phyloP scores from a whole-genome alignment of 257 asterid species.

The Fraxinus pennsylvanica region DNA sequence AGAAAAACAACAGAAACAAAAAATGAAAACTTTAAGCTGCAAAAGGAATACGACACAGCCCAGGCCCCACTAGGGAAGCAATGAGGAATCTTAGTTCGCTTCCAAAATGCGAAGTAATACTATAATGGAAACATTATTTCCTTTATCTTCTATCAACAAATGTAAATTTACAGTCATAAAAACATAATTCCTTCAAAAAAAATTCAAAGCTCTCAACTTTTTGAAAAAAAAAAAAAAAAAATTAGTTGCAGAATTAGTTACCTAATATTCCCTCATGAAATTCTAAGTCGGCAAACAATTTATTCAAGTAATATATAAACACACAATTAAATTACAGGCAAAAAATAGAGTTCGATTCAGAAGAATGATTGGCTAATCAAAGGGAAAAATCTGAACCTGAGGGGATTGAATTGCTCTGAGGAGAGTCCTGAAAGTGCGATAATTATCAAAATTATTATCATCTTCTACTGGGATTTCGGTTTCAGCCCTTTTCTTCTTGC shows the following conservation, averaged over 20 bases:
- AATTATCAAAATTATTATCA: conserved; percentile 13
- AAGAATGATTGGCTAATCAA: conserved; percentile 6
- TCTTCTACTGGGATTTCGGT: conserved; percentile 15
- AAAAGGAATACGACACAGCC: background rate
- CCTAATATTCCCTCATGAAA: background rate
- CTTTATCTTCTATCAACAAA: conserved; percentile 2
- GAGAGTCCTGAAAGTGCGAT: conserved; percentile 22
- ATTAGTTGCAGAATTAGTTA: background rate
- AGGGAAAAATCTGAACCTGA: conserved; percentile 31
- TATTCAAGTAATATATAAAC: background rate
- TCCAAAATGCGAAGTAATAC: conserved; percentile 2
- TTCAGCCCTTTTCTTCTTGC: conserved; percentile 8
- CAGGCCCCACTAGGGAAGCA: background rate
- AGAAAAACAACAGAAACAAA: background rate
- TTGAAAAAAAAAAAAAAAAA: background rate
- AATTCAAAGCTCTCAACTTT: conserved; percentile 1
- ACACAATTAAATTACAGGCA: background rate
- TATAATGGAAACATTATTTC: background rate
- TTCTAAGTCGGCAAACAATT: background rate
- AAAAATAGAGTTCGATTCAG: background rate
- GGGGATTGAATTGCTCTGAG: conserved; percentile 25
- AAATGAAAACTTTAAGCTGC: background rate
- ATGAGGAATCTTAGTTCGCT: background rate
- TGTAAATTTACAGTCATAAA: background rate
- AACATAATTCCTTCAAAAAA: background rate